phyloP scores from a whole-genome alignment of 2,329 filamentous ascomycete species.

The Sarocladium kiliense region DNA sequence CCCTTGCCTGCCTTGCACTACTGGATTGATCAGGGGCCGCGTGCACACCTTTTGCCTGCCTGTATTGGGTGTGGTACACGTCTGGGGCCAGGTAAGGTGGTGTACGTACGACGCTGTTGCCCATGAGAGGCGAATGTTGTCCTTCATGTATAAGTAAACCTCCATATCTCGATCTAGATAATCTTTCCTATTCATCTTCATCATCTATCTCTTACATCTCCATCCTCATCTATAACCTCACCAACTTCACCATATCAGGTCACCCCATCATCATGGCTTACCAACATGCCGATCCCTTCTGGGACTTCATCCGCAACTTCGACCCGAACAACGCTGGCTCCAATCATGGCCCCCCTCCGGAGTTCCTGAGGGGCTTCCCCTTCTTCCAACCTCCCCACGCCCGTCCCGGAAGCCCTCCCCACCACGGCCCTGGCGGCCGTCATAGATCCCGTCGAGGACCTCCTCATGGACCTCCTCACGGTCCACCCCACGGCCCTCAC shows the following conservation, averaged over 20 bases:
- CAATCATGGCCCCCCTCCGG: background rate
- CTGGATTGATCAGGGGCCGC: background rate
- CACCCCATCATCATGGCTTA: background rate
- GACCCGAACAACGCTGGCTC: background rate
- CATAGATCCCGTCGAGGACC: background rate
- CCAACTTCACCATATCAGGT: background rate
- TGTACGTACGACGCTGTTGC: background rate
- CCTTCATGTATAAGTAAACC: conserved; percentile 4
- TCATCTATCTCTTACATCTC: background rate
- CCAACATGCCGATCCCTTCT: conserved; percentile 1
- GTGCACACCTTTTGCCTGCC: background rate
- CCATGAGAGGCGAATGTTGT: background rate
- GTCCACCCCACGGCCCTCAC: background rate
- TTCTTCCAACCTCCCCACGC: background rate
- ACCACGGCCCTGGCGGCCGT: background rate
- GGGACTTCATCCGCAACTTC: conserved; percentile 7
- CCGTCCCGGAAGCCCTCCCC: background rate
- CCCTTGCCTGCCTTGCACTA: background rate
- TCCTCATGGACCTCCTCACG: background rate
- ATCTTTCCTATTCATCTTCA: background rate
- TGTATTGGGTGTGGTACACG: too few species aligned
- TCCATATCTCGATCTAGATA: background rate
- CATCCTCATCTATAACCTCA: background rate
- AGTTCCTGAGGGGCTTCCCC: conserved; percentile 4
- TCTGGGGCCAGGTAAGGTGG: background rate